A percentile compares a stretch with the other conserved stretches of the same genome.
phyloP scores from a whole-genome alignment of 805 yeast species.

The Candida chilensis region DNA sequence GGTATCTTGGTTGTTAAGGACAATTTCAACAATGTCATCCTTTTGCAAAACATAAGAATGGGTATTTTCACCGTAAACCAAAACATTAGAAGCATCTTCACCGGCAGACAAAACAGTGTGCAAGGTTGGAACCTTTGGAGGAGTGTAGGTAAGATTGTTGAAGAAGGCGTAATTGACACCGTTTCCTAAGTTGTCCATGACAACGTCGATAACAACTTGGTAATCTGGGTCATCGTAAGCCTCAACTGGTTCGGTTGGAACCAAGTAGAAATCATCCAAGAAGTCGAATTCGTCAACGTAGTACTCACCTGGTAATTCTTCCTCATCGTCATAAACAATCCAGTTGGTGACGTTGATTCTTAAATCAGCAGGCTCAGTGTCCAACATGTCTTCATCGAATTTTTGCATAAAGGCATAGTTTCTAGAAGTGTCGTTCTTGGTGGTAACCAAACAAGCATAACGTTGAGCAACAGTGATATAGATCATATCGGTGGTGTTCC shows the following conservation, averaged over 20 bases:
- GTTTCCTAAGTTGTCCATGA: slow-evolving; percentile 75
- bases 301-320: slow-evolving; percentile 31
- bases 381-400: slow-evolving; percentile 80
- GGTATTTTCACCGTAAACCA: slow-evolving; percentile 73
- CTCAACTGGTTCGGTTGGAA: slow-evolving; percentile 22
- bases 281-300: slow-evolving; percentile 34
- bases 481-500: slow-evolving; percentile 56
- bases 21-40: slow-evolving; percentile 67
- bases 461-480: slow-evolving; percentile 92
- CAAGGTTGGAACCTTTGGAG: slow-evolving; percentile 82
- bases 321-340: slow-evolving; percentile 45
- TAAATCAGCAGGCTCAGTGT: slow-evolving; percentile 56
- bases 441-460: slow-evolving; percentile 68
- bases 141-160: slow-evolving; percentile 72
- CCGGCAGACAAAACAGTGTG: slow-evolving; percentile 73
- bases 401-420: slow-evolving; percentile 81
- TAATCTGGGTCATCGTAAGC: slow-evolving; percentile 60
- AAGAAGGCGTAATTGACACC: slow-evolving; percentile 96
- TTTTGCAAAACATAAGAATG: slow-evolving; percentile 63
- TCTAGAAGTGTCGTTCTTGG: slow-evolving; percentile 49
- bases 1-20: slow-evolving; percentile 77
- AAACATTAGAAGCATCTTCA: slow-evolving; percentile 39
- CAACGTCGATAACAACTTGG: slow-evolving; percentile 59
- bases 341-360: slow-evolving; percentile 67
- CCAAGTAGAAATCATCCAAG: slow-evolving; percentile 27